Percentiles rank a stretch among this genome's conserved stretches.
Conservation (phyloP, 163 green algal genomes). For the Volvox carteri region DNA sequence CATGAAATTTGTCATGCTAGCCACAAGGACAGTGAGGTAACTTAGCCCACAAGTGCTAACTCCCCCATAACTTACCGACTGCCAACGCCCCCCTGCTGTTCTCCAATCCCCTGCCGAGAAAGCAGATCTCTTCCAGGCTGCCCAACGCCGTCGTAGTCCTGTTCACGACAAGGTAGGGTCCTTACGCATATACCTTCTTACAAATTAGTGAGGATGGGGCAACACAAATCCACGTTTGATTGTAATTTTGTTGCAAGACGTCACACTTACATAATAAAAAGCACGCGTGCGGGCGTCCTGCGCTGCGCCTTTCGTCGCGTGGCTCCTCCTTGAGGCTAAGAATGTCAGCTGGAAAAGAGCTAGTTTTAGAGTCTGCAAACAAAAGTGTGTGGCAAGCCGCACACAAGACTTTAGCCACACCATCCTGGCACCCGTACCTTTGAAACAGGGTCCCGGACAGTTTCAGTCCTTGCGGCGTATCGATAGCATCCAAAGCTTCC, state of each 20-base stretch:
- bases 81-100: background rate
- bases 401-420: too few species aligned
- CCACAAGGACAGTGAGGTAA: too few species aligned
- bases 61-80: background rate
- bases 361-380: background rate
- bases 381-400: too few species aligned
- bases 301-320: too few species aligned
- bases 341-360: background rate
- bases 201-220: background rate
- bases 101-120: background rate
- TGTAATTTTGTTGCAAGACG: background rate
- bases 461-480: too few species aligned
- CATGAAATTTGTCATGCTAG: too few species aligned
- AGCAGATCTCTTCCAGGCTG: background rate
- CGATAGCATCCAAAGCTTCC: too few species aligned
- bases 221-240: background rate
- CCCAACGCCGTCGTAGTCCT: slow-evolving; percentile 19
- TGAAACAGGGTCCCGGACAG: too few species aligned
- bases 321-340: background rate
- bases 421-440: too few species aligned
- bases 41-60: too few species aligned
- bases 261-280: slow-evolving; percentile 8
- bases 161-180: too few species aligned
- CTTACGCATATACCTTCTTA: too few species aligned
- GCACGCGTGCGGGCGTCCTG: background rate